phyloP scores from a whole-genome alignment of 345 rosid species.

The Moricandia moricandioides region DNA sequence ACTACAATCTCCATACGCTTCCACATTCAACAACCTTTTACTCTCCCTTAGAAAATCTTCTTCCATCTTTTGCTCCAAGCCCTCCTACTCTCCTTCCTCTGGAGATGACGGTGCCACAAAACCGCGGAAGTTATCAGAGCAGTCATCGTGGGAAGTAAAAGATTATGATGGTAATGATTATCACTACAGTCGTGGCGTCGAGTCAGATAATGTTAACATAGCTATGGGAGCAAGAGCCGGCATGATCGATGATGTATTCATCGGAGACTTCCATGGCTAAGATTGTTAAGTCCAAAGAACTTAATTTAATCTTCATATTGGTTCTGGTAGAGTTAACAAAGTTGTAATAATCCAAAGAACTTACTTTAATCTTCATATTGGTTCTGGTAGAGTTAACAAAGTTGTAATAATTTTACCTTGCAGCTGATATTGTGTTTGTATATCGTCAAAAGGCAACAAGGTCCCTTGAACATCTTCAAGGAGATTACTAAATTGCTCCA shows the following conservation, averaged over 20 bases:
- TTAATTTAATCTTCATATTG: no score
- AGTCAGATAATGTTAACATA: constrained; percentile 79
- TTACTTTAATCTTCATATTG: no score
- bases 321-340: not conserved
- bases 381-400: no score
- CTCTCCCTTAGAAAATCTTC: constrained; percentile 19
- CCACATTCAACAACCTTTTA: constrained; percentile 13
- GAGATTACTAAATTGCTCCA: constrained; percentile 92
- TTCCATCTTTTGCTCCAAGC: constrained; percentile 42
- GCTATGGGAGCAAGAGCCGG: constrained; percentile 84
- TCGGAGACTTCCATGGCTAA: constrained; percentile 79
- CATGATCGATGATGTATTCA: constrained; percentile 70
- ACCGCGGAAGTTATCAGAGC: constrained; percentile 58
- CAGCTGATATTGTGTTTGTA: constrained; percentile 94
- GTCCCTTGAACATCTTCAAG: constrained; percentile 84
- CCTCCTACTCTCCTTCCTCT: constrained; percentile 17
- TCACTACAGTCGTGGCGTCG: constrained; percentile 75
- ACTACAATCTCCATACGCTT: constrained; percentile 23
- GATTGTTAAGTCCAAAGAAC: constrained; percentile 65
- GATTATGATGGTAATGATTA: constrained; percentile 74
- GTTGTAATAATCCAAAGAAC: no score
- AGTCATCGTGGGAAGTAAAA: constrained; percentile 88
- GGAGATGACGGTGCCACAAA: constrained; percentile 7
- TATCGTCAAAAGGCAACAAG: constrained; percentile 85
- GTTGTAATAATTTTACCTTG: constrained; percentile 4